A percentile compares a stretch with the other conserved stretches of the same genome.
Evolutionary conservation across 1,139 yeast species (phyloP).

Genomic region (Candida frijolesensis): DNA sequence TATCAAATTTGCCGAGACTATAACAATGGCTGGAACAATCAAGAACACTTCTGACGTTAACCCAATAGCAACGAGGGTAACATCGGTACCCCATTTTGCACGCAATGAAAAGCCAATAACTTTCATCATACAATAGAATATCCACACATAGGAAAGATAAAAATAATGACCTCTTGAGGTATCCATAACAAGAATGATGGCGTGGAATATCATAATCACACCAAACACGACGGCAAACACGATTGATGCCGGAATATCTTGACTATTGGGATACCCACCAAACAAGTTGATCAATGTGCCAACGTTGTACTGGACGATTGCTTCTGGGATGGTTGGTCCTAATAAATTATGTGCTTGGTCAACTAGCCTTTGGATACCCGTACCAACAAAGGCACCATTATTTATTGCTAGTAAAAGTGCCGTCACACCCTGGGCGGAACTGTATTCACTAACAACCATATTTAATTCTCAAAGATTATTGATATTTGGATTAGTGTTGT

Average conservation of each 20-base stretch:
- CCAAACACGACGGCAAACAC: constrained; percentile 34
- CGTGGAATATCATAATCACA: constrained; percentile 28
- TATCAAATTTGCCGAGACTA: constrained; percentile 41
- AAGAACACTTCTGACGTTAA: constrained; percentile 36
- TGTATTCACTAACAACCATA: constrained; percentile 17
- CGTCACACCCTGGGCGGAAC: constrained; percentile 23
- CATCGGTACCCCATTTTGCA: constrained; percentile 31
- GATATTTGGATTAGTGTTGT: background rate
- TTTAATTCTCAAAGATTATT: background rate
- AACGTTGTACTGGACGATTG: constrained; percentile 21
- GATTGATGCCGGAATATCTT: constrained; percentile 34
- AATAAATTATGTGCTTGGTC: constrained; percentile 22
- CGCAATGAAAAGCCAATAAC: constrained; percentile 35
- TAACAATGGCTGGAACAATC: constrained; percentile 34
- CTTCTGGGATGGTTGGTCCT: constrained; percentile 26
- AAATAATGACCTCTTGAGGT: constrained; percentile 39
- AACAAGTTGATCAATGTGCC: constrained; percentile 30
- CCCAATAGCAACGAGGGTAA: constrained; percentile 30
- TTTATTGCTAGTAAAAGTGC: constrained; percentile 18
- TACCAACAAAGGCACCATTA: constrained; percentile 24
- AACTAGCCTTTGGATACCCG: constrained; percentile 24
- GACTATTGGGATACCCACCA: constrained; percentile 35
- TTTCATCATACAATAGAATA: constrained; percentile 29
- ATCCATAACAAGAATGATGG: constrained; percentile 31
- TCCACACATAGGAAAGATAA: constrained; percentile 36